A percentile compares a stretch with the other conserved stretches of the same genome.
Evolutionary conservation across 192 early-diverging fungal species (phyloP).

Genomic region (Backusella psychrophila): DNA sequence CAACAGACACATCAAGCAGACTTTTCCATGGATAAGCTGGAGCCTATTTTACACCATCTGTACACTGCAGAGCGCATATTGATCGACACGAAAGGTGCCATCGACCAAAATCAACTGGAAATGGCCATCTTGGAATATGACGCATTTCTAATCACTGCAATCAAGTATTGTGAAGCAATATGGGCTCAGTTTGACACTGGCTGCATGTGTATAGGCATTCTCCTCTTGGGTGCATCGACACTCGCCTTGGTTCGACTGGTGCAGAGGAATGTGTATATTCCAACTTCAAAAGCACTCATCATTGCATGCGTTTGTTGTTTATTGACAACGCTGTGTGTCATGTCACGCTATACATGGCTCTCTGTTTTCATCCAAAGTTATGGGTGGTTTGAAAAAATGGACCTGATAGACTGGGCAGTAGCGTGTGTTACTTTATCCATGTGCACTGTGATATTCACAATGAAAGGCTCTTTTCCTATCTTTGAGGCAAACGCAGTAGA

Average conservation of each 20-base stretch:
- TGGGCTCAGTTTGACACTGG: slow-evolving; percentile 93
- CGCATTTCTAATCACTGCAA: slow-evolving; percentile 53
- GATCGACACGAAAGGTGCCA: neutral
- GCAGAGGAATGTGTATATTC: neutral
- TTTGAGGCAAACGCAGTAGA: neutral
- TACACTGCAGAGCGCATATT: slow-evolving; percentile 16
- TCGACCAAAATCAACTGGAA: neutral
- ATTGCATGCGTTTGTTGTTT: neutral
- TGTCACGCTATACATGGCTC: neutral
- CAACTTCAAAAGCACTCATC: neutral
- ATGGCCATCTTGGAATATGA: slow-evolving; percentile 26
- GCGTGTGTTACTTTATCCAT: neutral
- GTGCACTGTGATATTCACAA: neutral
- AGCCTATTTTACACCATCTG: slow-evolving; percentile 33
- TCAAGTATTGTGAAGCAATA: slow-evolving; percentile 72
- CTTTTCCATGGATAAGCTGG: slow-evolving; percentile 44
- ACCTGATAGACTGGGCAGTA: slow-evolving; percentile 13
- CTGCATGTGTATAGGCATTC: slow-evolving; percentile 72
- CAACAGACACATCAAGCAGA: slow-evolving; percentile 49
- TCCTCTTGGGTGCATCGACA: slow-evolving; percentile 39
- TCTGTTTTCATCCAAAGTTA: neutral
- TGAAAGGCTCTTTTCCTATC: neutral
- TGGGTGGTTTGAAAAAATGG: slow-evolving; percentile 36
- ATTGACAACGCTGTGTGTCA: neutral
- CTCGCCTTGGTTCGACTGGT: neutral